Evolutionary conservation across 2,329 filamentous ascomycete species (phyloP).

Genomic region (Pseudogymnoascus sp.): DNA sequence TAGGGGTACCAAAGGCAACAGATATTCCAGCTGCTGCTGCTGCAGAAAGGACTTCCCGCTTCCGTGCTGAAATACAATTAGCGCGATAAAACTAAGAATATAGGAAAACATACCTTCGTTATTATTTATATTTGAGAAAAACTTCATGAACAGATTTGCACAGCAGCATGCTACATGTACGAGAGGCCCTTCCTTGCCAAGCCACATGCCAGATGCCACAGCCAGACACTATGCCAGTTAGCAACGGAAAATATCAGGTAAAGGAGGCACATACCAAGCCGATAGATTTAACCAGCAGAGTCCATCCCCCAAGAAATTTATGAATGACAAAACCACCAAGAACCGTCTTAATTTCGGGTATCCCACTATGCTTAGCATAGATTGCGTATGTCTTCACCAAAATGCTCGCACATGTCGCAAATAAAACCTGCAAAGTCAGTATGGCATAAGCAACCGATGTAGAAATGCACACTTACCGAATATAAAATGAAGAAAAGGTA

Average conservation of each 20-base stretch:
- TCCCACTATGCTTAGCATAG: constrained; percentile 90
- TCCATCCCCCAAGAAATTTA: constrained; percentile 81
- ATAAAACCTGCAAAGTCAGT: constrained; percentile 50
- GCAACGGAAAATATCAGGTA: constrained; percentile 7
- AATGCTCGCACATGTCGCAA: constrained; percentile 69
- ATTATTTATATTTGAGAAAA: constrained; percentile 69
- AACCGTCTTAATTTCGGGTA: constrained; percentile 95
- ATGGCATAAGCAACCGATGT: constrained; percentile 14
- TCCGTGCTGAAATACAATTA: constrained; percentile 57
- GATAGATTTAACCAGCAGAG: constrained; percentile 78
- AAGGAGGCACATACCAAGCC: constrained; percentile 56
- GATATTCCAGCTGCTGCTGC: constrained; percentile 89
- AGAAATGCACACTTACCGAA: constrained; percentile 51
- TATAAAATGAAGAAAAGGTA: constrained; percentile 83
- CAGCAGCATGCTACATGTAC: constrained; percentile 97
- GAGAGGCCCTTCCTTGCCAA: constrained; percentile 90
- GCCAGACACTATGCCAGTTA: constrained; percentile 62
- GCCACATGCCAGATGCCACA: constrained; percentile 90
- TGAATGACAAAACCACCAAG: constrained; percentile 89
- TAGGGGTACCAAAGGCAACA: constrained; percentile 87
- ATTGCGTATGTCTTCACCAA: constrained; percentile 78
- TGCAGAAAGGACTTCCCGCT: constrained; percentile 86
- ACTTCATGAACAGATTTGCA: constrained; percentile 86
- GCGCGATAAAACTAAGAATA: constrained; percentile 13
- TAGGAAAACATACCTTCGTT: constrained; percentile 64